These are phyloP conservation scores for Stropharia rugosoannulata DNA, from an alignment of 768 basidiomycete genomes.

Conservation along the genomic window DNA sequence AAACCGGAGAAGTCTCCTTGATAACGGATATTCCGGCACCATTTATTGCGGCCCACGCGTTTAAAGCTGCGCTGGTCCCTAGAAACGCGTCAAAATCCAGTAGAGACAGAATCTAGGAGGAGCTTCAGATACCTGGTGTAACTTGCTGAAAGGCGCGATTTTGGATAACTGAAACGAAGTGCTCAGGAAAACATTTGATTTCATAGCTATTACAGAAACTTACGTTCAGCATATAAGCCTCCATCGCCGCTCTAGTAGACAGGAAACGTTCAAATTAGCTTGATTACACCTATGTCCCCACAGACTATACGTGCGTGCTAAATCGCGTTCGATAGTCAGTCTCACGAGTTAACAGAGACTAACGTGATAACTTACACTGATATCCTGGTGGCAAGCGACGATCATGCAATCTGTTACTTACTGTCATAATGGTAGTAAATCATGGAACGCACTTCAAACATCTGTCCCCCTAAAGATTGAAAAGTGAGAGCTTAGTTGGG, in stretches of 20 bases:
- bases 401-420: neutral
- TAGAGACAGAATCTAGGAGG: neutral
- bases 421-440: neutral
- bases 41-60: slow-evolving; percentile 14
- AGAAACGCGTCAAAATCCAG: neutral
- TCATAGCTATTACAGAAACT: neutral
- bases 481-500: too few relatives aligned
- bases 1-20: slow-evolving; percentile 14
- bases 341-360: neutral
- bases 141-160: slow-evolving; percentile 20
- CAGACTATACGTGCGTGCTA: neutral
- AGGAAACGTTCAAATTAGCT: neutral
- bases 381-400: slow-evolving; percentile 1
- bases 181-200: neutral
- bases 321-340: neutral
- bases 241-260: slow-evolving; percentile 13
- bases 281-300: neutral
- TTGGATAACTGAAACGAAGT: slow-evolving; percentile 11
- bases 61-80: slow-evolving; percentile 10
- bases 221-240: slow-evolving; percentile 13
- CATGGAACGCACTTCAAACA: slow-evolving; percentile 9
- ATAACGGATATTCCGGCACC: slow-evolving; percentile 16
- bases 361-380: slow-evolving; percentile 7
- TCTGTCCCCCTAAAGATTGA: slow-evolving; percentile 9
- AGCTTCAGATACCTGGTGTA: slow-evolving; percentile 8